phyloP scores from a whole-genome alignment of 169 alveolate genomes.

The Plasmodium relictum region DNA sequence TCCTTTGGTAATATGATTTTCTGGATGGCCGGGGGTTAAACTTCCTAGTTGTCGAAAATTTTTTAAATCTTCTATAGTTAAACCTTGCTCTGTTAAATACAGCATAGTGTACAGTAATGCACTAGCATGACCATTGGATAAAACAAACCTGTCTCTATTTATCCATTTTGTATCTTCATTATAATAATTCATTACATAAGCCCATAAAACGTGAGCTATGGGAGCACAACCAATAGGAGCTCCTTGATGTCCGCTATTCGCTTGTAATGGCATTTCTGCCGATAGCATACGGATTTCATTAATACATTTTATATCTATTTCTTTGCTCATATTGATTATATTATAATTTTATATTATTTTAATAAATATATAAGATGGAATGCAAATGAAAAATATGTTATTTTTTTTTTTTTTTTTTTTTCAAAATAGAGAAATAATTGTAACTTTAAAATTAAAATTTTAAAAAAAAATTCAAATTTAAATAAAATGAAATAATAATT shows the following conservation, averaged over 20 bases:
- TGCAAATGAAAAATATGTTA: background rate
- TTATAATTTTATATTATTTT: background rate
- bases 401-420: conserved; percentile 1
- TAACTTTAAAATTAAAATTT: background rate
- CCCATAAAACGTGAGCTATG: conserved; percentile 87
- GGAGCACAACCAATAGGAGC: conserved; percentile 92
- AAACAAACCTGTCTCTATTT: conserved; percentile 87
- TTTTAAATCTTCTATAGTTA: conserved; percentile 82
- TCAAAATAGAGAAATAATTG: background rate
- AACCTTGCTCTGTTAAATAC: conserved; percentile 83
- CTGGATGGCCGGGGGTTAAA: conserved; percentile 89
- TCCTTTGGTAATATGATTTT: conserved; percentile 81
- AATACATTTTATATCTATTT: conserved; percentile 57
- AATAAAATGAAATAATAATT: background rate
- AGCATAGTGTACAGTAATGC: conserved; percentile 87
- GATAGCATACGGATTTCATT: conserved; percentile 77
- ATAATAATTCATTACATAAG: conserved; percentile 82
- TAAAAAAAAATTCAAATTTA: background rate
- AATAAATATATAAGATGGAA: too few species aligned
- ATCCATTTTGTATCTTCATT: conserved; percentile 85
- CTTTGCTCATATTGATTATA: conserved; percentile 17
- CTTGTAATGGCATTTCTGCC: conserved; percentile 77
- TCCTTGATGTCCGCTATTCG: conserved; percentile 90
- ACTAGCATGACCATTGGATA: conserved; percentile 90
- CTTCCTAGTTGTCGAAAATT: conserved; percentile 83